phyloP scores from a whole-genome alignment of 768 basidiomycete species.

The Boletus vinaceobasis region DNA sequence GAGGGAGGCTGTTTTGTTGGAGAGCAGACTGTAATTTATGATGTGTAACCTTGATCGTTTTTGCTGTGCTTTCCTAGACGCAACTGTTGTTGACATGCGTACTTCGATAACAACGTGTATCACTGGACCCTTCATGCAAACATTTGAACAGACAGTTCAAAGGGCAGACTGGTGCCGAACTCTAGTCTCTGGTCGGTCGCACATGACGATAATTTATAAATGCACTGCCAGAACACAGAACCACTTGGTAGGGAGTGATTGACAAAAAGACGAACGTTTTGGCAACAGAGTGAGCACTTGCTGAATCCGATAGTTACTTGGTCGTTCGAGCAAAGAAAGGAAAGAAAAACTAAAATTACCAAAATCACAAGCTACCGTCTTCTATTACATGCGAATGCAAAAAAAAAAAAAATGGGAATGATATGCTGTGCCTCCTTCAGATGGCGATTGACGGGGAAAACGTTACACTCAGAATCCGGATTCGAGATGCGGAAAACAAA shows the following conservation, averaged over 20 bases:
- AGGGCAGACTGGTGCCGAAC: not conserved
- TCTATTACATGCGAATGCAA: slow-evolving; percentile 60
- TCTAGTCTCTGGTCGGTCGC: not conserved
- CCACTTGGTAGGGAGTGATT: slow-evolving; percentile 9
- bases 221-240: slow-evolving; percentile 3
- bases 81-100: not conserved
- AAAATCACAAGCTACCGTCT: slow-evolving; percentile 32
- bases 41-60: not conserved
- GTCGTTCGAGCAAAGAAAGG: slow-evolving; percentile 3
- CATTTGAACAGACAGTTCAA: too few relatives aligned
- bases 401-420: slow-evolving; percentile 33
- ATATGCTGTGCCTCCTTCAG: slow-evolving; percentile 68
- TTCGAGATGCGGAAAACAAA: slow-evolving; percentile 11
- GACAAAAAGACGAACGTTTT: slow-evolving; percentile 1
- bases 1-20: slow-evolving; percentile 45
- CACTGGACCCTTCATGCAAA: not conserved
- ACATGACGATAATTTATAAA: not conserved
- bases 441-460: slow-evolving; percentile 42
- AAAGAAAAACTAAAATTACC: slow-evolving; percentile 22
- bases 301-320: slow-evolving; percentile 12
- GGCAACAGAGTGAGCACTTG: slow-evolving; percentile 4
- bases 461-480: slow-evolving; percentile 16
- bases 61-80: not conserved
- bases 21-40: slow-evolving; percentile 46
- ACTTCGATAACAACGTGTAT: not conserved